phyloP scores from a whole-genome alignment of 2,329 filamentous ascomycete genomes.

The Herpomyces periplanetae region DNA sequence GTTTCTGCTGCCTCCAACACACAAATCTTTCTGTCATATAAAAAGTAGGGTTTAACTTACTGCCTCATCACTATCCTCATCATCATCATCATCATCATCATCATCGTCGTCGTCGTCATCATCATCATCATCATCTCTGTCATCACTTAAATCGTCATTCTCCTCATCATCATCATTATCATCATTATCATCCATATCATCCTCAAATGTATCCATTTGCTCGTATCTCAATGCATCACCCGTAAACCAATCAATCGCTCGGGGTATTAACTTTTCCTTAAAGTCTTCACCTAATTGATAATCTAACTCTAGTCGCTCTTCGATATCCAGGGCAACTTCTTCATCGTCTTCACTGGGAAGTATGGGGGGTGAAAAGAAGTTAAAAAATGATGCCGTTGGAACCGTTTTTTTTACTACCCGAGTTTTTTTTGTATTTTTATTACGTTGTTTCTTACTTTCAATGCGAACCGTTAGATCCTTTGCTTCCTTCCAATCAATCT shows the following conservation, averaged over 20 bases:
- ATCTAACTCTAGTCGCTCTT: constrained; percentile 87
- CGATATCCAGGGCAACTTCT: constrained; percentile 52
- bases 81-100: constrained; percentile 39
- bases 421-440: constrained; percentile 99
- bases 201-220: constrained; percentile 15
- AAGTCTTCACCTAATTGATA: constrained; percentile 97
- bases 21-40: constrained; percentile 34
- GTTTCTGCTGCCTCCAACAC: too few relatives aligned
- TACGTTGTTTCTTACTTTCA: constrained; percentile 97
- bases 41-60: constrained; percentile 7
- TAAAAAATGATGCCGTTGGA: constrained; percentile 82
- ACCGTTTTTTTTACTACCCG: constrained; percentile 97
- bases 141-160: constrained; percentile 1
- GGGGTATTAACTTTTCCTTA: constrained; percentile 96
- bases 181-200: constrained; percentile 1
- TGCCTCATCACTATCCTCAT: constrained; percentile 13
- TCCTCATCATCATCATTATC: constrained; percentile 1
- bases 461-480: constrained; percentile 77
- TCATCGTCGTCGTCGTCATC: constrained; percentile 57
- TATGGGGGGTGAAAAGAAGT: constrained; percentile 89
- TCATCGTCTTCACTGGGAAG: constrained; percentile 35
- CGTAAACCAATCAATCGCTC: constrained; percentile 96
- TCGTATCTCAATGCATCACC: constrained; percentile 89
- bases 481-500: constrained; percentile 78
- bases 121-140: constrained; percentile 17